Base-by-base conservation (phyloP, 23 red algal species). In the Gracilaria vermiculophylla region DNA sequence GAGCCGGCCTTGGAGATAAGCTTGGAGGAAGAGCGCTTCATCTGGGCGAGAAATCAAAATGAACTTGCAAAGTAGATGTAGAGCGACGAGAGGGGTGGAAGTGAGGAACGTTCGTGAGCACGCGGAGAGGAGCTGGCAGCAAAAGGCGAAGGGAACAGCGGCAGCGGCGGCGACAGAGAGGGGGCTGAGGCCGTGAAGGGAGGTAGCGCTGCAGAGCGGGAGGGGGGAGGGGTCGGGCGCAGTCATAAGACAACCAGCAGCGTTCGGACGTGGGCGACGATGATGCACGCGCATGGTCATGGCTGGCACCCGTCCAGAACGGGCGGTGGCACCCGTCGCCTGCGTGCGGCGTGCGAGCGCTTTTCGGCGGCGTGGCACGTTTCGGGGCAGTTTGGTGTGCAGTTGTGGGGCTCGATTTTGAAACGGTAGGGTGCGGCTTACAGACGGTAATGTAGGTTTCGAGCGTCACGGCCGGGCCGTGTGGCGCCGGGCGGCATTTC, bases 21-120 rank as follows among this genome's bases (percentile, higher is more conserved):
- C 81, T 93, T 93, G 40, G 78, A 85, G 8, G 78, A 83, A 42
- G 90, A 93, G 78, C 87, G 87, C 87, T 91, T 91, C 87, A 91
- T 91, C 2, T 47, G 67, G n/a, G n/a, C n/a, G n/a, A n/a, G n/a
- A n/a, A n/a, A n/a, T n/a, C n/a, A n/a, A 32, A 47, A 2, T 28
- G n/a, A 32, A 32, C 1, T 5, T 42, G 23, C 25, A 24, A 48
- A 73, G 35, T n/a, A 17, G 16, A 73, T 19, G 40, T 47, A 60
- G 55, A 19, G 25, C 55, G 55, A 4, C 55, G 8, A 12, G n/a
- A 32, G 17, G 20, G 23, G 35, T 37, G 3, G 67, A 73, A 20
- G 37, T 32, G 28, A 48, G 10, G 20, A 32, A 17, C 2, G 67
- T 10, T 36, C 39, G 67, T 24, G 23, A 29, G 20, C 25, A 19